A percentile compares a stretch with the other conserved stretches of the same genome.
Evolutionary conservation across 768 basidiomycete genomes (phyloP).

Genomic region (Kwoniella newhampshirensis): DNA sequence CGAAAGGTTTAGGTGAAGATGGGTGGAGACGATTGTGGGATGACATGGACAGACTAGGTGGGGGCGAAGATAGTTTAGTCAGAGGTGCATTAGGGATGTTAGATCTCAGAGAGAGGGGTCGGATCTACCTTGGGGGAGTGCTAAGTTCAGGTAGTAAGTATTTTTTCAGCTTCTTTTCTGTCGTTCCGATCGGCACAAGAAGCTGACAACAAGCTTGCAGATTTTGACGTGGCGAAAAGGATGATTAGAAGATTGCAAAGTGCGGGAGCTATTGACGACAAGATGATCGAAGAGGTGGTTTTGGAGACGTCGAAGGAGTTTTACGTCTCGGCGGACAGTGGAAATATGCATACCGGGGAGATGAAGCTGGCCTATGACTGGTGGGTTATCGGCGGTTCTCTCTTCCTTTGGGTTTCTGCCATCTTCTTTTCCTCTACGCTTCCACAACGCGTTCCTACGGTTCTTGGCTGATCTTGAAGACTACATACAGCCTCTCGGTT

Average conservation of each 20-base stretch:
- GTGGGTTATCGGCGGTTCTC: constrained; percentile 61
- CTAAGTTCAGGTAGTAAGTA: constrained; percentile 83
- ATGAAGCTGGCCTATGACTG: constrained; percentile 98
- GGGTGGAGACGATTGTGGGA: constrained; percentile 81
- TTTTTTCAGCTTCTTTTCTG: background rate
- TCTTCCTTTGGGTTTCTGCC: too few species aligned
- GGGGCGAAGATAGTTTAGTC: constrained; percentile 61
- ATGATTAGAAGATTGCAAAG: constrained; percentile 60
- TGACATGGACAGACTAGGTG: constrained; percentile 80
- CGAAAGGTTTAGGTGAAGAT: constrained; percentile 53
- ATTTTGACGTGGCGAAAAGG: constrained; percentile 57
- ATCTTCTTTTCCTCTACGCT: too few species aligned
- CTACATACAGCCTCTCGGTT: constrained; percentile 80
- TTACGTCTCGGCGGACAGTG: constrained; percentile 90
- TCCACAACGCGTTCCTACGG: background rate
- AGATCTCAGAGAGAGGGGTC: constrained; percentile 66
- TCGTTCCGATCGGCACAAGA: background rate
- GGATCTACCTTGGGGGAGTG: constrained; percentile 83
- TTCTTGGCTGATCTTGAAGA: background rate
- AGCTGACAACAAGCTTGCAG: constrained; percentile 21
- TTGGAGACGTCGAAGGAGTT: constrained; percentile 79
- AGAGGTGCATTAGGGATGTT: constrained; percentile 80
- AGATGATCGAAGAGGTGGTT: constrained; percentile 72
- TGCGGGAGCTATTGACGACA: constrained; percentile 59
- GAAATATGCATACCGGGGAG: constrained; percentile 87